These are phyloP conservation scores for Camellia granthamiana DNA, from an alignment of 148 eudicot genomes.

Conservation along the genomic window DNA sequence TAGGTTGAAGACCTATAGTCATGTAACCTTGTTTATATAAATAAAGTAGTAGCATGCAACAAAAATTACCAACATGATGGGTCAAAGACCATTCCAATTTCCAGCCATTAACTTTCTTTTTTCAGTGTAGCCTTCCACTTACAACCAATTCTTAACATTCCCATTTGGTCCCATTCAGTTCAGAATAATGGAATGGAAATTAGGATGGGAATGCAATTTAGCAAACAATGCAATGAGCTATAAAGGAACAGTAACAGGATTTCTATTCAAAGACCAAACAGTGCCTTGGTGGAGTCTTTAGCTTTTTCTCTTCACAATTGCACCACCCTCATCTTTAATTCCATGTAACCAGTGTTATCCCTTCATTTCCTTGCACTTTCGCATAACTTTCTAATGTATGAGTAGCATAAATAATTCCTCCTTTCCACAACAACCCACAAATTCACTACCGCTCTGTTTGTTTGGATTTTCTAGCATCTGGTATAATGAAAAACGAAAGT, in stretches of 20 bases:
- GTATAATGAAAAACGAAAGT: no score
- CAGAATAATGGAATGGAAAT: no score
- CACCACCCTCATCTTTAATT: neutral
- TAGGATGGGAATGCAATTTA: no score
- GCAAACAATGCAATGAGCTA: no score
- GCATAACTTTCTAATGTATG: neutral
- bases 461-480: no score
- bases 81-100: neutral
- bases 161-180: neutral
- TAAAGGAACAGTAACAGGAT: no score
- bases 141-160: neutral
- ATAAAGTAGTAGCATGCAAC: neutral
- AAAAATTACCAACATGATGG: neutral
- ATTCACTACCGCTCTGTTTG: neutral
- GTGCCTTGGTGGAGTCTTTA: neutral
- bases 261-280: no score
- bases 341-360: neutral
- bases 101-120: neutral
- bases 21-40: neutral
- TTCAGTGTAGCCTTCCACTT: neutral
- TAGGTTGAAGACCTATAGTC: neutral
- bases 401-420: no score
- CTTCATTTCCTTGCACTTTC: neutral
- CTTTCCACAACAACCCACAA: neutral
- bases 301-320: neutral